phyloP scores from a whole-genome alignment of 768 basidiomycete genomes.

The Podaxis sp. region DNA sequence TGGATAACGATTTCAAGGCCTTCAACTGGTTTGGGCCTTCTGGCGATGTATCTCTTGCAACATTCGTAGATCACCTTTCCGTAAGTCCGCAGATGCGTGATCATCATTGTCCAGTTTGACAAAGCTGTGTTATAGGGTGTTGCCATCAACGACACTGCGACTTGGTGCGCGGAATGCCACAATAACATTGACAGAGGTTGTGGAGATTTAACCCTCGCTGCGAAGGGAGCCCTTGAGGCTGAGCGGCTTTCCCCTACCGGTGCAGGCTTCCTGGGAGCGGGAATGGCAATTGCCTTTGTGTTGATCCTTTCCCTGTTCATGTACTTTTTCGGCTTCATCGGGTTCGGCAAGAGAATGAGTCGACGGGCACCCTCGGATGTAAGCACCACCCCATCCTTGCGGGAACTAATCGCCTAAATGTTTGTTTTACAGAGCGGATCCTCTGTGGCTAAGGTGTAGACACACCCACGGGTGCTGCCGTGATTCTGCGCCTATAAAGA shows the following conservation, averaged over 20 bases:
- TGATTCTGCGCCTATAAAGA: neutral
- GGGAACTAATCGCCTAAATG: neutral
- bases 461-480: neutral
- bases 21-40: slow-evolving; percentile 46
- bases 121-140: slow-evolving; percentile 35
- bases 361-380: slow-evolving; percentile 2
- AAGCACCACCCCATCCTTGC: neutral
- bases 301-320: slow-evolving; percentile 38
- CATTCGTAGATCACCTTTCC: slow-evolving; percentile 42
- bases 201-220: slow-evolving; percentile 41
- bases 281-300: slow-evolving; percentile 45
- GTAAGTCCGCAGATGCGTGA: slow-evolving; percentile 22
- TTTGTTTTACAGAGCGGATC: neutral
- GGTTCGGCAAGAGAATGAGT: slow-evolving; percentile 21
- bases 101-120: neutral
- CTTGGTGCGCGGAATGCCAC: slow-evolving; percentile 61
- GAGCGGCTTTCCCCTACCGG: slow-evolving; percentile 42
- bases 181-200: slow-evolving; percentile 62
- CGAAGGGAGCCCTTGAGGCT: slow-evolving; percentile 25
- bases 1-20: slow-evolving; percentile 41
- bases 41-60: slow-evolving; percentile 54
- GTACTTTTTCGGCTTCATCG: slow-evolving; percentile 40
- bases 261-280: slow-evolving; percentile 70
- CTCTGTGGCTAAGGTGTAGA: neutral
- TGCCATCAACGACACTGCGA: slow-evolving; percentile 48